A percentile compares a stretch with the other conserved stretches of the same genome.
phyloP scores from a whole-genome alignment of 768 basidiomycete genomes.

The Collybia mongolica region DNA sequence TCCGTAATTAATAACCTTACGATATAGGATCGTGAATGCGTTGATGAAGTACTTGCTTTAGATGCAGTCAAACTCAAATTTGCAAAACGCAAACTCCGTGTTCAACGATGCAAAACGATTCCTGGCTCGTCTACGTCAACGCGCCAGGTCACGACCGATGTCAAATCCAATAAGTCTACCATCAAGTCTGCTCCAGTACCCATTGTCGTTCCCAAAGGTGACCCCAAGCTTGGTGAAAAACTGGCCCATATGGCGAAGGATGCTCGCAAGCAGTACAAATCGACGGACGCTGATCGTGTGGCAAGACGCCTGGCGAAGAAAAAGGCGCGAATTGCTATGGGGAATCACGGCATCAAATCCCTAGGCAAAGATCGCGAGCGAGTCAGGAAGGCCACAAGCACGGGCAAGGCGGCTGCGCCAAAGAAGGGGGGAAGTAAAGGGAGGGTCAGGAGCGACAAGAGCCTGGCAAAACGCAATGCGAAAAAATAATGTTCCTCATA shows the following conservation, averaged over 20 bases:
- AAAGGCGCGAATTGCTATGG: constrained; percentile 61
- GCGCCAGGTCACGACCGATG: constrained; percentile 20
- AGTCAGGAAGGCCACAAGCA: constrained; percentile 37
- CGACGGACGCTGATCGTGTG: constrained; percentile 74
- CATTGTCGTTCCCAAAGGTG: constrained; percentile 64
- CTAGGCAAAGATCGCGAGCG: constrained; percentile 45
- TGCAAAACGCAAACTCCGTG: constrained; percentile 88
- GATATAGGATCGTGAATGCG: constrained; percentile 80
- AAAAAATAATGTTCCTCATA: constrained; percentile 45
- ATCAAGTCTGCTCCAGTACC: constrained; percentile 17
- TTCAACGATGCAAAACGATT: constrained; percentile 86
- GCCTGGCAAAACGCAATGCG: constrained; percentile 49
- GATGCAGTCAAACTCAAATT: constrained; percentile 80
- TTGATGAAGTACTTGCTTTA: constrained; percentile 88
- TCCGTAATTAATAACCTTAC: background rate
- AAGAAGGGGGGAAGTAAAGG: constrained; percentile 29
- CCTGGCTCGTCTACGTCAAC: constrained; percentile 36
- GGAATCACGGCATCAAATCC: constrained; percentile 22
- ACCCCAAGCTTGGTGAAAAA: constrained; percentile 78
- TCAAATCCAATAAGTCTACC: constrained; percentile 17
- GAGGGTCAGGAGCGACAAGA: constrained; percentile 55
- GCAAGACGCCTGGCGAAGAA: constrained; percentile 90
- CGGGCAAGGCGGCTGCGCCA: constrained; percentile 28
- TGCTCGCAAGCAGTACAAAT: constrained; percentile 82
- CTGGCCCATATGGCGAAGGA: constrained; percentile 79